Evolutionary conservation across 2,329 filamentous ascomycete genomes (phyloP).

Genomic region (Pestalotiopsis sp.): DNA sequence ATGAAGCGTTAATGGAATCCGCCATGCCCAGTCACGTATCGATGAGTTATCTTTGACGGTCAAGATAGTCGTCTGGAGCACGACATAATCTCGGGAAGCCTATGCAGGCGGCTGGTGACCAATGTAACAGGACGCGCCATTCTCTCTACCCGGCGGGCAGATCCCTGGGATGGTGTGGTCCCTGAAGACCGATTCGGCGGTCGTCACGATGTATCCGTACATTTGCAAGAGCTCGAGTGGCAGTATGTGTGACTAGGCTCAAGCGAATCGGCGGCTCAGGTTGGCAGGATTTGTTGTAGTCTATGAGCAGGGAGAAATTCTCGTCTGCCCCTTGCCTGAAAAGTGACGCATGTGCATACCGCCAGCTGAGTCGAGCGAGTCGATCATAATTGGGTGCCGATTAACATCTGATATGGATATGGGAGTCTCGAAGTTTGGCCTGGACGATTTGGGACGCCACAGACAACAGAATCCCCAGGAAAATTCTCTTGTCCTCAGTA

Average conservation of each 20-base stretch:
- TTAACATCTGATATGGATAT: too few species aligned
- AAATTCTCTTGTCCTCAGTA: too few species aligned
- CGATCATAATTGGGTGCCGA: neutral
- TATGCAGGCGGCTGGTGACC: slow-evolving; percentile 37
- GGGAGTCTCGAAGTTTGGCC: too few species aligned
- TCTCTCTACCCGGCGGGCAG: slow-evolving; percentile 28
- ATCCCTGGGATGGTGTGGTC: slow-evolving; percentile 25
- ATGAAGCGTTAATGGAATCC: slow-evolving; percentile 20
- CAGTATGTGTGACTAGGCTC: slow-evolving; percentile 6
- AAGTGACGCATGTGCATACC: slow-evolving; percentile 3
- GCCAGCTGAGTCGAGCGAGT: neutral
- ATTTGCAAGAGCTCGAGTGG: slow-evolving; percentile 16
- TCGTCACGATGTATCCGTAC: slow-evolving; percentile 22
- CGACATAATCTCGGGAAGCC: slow-evolving; percentile 39
- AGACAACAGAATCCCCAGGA: too few species aligned
- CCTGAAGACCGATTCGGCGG: slow-evolving; percentile 15
- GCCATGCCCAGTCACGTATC: slow-evolving; percentile 39
- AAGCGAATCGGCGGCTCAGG: neutral
- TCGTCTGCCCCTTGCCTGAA: slow-evolving; percentile 10
- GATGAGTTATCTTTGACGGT: slow-evolving; percentile 38
- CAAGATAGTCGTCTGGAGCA: slow-evolving; percentile 15
- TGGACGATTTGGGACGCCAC: too few species aligned
- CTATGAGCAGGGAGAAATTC: neutral
- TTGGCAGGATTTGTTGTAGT: slow-evolving; percentile 3
- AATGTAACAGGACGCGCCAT: slow-evolving; percentile 25